Percentiles rank a stretch among this genome's conserved stretches.
Evolutionary conservation across 2,329 filamentous ascomycete genomes (phyloP).

Genomic region (Pseudonectria buxi): DNA sequence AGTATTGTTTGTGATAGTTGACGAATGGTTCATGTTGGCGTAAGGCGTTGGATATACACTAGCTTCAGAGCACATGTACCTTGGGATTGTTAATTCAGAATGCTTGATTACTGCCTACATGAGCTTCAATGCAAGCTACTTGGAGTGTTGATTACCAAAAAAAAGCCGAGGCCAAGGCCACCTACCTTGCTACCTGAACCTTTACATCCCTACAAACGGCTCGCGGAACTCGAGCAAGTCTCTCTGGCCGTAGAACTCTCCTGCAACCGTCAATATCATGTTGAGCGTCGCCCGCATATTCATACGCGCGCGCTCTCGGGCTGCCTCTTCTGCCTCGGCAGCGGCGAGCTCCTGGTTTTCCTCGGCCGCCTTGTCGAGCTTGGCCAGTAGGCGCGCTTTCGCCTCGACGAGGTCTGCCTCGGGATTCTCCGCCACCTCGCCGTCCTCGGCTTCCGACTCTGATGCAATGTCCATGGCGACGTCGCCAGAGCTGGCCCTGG

Average conservation of each 20-base stretch:
- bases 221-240: constrained; percentile 74
- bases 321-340: constrained; percentile 20
- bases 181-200: constrained; percentile 2
- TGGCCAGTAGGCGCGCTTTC: constrained; percentile 41
- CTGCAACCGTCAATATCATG: constrained; percentile 84
- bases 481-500: constrained; percentile 23
- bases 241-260: constrained; percentile 82
- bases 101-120: not conserved
- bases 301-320: constrained; percentile 31
- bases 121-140: not conserved
- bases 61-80: not conserved
- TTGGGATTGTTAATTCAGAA: too few species aligned
- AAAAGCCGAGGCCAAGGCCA: not conserved
- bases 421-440: constrained; percentile 21
- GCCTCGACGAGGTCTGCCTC: constrained; percentile 39
- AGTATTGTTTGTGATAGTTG: constrained; percentile 6
- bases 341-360: constrained; percentile 18
- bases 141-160: too few species aligned
- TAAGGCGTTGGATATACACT: constrained; percentile 11
- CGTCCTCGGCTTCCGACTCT: constrained; percentile 31
- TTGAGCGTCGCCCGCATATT: constrained; percentile 69
- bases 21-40: constrained; percentile 4
- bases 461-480: constrained; percentile 38
- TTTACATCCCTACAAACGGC: constrained; percentile 44
- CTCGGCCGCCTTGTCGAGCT: constrained; percentile 29